These are phyloP conservation scores for Gypsophila paniculata DNA, from an alignment of 179 eudicot genomes.

Conservation along the genomic window DNA sequence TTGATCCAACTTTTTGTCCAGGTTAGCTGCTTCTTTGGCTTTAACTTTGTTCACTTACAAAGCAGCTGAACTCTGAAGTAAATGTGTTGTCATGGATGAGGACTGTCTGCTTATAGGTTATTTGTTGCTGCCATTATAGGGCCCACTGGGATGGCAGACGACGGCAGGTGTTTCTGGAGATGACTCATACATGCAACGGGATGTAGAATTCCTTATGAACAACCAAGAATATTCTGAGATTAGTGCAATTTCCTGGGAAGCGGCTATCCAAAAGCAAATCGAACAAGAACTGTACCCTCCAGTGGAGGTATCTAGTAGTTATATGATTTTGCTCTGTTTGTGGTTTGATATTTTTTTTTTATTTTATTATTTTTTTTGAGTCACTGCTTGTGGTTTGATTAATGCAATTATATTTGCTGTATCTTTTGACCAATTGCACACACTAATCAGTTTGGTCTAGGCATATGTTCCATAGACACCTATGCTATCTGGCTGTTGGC, in stretches of 20 bases:
- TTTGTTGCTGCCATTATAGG: conserved; percentile 41
- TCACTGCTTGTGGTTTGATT: conserved; percentile 1
- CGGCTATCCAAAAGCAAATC: conserved; percentile 81
- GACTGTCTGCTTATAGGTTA: conserved; percentile 16
- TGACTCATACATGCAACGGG: conserved; percentile 54
- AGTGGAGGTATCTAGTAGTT: conserved; percentile 46
- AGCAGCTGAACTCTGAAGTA: not conserved
- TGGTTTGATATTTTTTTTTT: no score
- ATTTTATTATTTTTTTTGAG: no score
- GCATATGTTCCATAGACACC: conserved; percentile 7
- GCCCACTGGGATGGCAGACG: conserved; percentile 94
- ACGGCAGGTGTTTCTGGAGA: conserved; percentile 55
- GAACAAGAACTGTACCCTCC: conserved; percentile 79
- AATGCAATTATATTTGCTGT: not conserved
- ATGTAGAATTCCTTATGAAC: conserved; percentile 45
- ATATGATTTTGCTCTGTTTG: not conserved
- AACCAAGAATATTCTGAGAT: conserved; percentile 59
- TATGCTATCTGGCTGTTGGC: conserved; percentile 11
- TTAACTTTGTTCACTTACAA: not conserved
- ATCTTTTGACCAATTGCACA: conserved; percentile 10
- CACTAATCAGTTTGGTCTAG: not conserved
- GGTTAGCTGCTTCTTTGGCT: conserved; percentile 40
- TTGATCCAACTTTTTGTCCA: conserved; percentile 88
- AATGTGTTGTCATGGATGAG: not conserved
- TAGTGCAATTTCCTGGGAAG: conserved; percentile 88